Conservation (phyloP, 2,329 filamentous ascomycete genomes). For the Alternaria brassicae region DNA sequence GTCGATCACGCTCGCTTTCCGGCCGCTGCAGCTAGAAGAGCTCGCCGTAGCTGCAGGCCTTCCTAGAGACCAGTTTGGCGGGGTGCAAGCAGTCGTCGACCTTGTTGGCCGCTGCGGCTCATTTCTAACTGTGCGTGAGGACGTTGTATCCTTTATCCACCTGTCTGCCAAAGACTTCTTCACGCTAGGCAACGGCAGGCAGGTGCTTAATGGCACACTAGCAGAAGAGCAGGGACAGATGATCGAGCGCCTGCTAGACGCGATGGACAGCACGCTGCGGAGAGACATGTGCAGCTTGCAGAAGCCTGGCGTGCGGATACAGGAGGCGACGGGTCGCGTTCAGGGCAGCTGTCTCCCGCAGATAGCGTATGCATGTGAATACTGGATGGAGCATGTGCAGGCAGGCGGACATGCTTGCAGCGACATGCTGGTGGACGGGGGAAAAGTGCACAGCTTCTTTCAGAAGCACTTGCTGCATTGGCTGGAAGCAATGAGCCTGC, state of each 20-base stretch:
- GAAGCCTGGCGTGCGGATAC: slow-evolving; percentile 1
- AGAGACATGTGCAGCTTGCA: slow-evolving; percentile 34
- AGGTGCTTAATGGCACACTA: slow-evolving; percentile 26
- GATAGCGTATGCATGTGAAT: slow-evolving; percentile 37
- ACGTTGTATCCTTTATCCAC: slow-evolving; percentile 49
- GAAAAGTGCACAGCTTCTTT: slow-evolving; percentile 15
- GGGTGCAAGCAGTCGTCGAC: slow-evolving; percentile 1
- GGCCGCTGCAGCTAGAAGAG: slow-evolving; percentile 9
- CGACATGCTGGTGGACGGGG: slow-evolving; percentile 11
- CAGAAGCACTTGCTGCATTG: slow-evolving; percentile 14
- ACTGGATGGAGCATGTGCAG: slow-evolving; percentile 48
- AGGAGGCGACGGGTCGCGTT: neutral
- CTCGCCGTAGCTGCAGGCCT: neutral
- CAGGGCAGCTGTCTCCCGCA: slow-evolving; percentile 3
- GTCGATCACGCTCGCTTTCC: slow-evolving; percentile 8
- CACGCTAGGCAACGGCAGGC: slow-evolving; percentile 8
- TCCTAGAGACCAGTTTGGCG: slow-evolving; percentile 3
- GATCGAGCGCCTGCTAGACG: slow-evolving; percentile 41
- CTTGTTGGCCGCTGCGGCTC: slow-evolving; percentile 38
- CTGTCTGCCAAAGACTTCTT: slow-evolving; percentile 55
- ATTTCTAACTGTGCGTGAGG: slow-evolving; percentile 50
- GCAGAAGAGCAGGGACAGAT: slow-evolving; percentile 16
- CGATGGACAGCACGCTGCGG: slow-evolving; percentile 23
- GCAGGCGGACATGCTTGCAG: slow-evolving; percentile 12
- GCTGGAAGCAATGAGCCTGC: slow-evolving; percentile 20